phyloP scores from a whole-genome alignment of 202 grass and related monocot species.

The Eragrostis tef region DNA sequence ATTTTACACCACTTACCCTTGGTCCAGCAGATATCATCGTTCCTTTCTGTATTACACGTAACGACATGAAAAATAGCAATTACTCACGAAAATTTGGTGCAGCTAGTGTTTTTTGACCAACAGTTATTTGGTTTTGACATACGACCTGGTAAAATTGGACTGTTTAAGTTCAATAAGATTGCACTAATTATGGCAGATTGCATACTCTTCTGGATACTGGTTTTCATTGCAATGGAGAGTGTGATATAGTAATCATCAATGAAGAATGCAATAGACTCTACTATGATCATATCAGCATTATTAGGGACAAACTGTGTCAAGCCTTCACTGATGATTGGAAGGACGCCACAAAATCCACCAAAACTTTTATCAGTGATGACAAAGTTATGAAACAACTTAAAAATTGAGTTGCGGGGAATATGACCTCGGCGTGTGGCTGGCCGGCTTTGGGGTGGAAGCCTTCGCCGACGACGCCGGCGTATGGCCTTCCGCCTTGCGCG shows the following conservation, averaged over 20 bases:
- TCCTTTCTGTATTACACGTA: background rate
- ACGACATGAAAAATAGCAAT: background rate
- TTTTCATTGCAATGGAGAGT: background rate
- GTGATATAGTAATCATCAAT: background rate
- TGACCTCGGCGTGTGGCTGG: slow-evolving; percentile 72
- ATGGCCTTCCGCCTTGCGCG: slow-evolving; percentile 66
- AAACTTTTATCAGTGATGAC: background rate
- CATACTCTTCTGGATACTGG: too few species aligned
- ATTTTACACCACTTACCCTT: background rate
- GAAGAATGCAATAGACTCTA: background rate
- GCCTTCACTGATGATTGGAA: background rate
- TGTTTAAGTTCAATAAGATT: too few species aligned
- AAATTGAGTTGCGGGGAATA: background rate
- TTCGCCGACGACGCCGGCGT: slow-evolving; percentile 63
- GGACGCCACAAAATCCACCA: background rate
- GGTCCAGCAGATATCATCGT: background rate
- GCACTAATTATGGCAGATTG: too few species aligned
- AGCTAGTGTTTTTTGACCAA: too few species aligned
- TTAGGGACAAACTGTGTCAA: background rate
- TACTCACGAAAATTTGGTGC: background rate
- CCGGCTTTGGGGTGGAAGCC: slow-evolving; percentile 76
- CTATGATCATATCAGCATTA: background rate
- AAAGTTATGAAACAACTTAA: background rate
- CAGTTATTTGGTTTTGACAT: background rate
- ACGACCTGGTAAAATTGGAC: background rate